Evolutionary conservation across 1,139 yeast species (phyloP).

Genomic region (Casaregolazyma lundiana): DNA sequence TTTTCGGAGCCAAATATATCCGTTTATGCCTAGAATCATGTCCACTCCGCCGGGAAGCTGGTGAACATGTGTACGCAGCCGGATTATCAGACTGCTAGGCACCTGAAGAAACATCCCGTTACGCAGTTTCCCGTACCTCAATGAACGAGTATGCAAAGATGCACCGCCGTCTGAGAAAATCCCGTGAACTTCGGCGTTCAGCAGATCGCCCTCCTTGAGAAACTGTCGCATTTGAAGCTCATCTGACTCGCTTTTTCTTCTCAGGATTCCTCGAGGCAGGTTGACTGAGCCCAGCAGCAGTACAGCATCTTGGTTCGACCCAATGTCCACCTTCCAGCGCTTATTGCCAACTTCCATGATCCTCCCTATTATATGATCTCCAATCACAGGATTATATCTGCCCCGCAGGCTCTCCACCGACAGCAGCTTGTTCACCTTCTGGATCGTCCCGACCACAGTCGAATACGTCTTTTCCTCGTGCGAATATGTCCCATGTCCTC

Average conservation of each 20-base stretch:
- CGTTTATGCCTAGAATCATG: constrained; percentile 87
- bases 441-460: constrained; percentile 87
- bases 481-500: constrained; percentile 96
- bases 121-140: constrained; percentile 90
- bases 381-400: constrained; percentile 87
- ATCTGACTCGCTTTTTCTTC: constrained; percentile 92
- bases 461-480: constrained; percentile 68
- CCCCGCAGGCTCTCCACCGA: constrained; percentile 86
- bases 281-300: constrained; percentile 93
- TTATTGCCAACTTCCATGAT: constrained; percentile 91
- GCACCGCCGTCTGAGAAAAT: constrained; percentile 89
- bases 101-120: constrained; percentile 81
- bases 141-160: constrained; percentile 87
- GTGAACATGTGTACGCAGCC: constrained; percentile 83
- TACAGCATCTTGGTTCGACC: constrained; percentile 87
- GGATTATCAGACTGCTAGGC: constrained; percentile 75
- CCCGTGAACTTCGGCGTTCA: constrained; percentile 94
- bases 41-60: constrained; percentile 88
- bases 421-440: constrained; percentile 78
- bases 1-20: constrained; percentile 87
- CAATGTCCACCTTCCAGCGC: constrained; percentile 96
- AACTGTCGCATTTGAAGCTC: constrained; percentile 94
- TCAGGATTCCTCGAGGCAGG: constrained; percentile 92
- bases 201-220: constrained; percentile 92
- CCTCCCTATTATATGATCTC: constrained; percentile 93